Evolutionary conservation across 148 eudicot genomes (phyloP), one percentile per base, ranked within the genome.

Genomic region (Amaranthus cruentus): DNA sequence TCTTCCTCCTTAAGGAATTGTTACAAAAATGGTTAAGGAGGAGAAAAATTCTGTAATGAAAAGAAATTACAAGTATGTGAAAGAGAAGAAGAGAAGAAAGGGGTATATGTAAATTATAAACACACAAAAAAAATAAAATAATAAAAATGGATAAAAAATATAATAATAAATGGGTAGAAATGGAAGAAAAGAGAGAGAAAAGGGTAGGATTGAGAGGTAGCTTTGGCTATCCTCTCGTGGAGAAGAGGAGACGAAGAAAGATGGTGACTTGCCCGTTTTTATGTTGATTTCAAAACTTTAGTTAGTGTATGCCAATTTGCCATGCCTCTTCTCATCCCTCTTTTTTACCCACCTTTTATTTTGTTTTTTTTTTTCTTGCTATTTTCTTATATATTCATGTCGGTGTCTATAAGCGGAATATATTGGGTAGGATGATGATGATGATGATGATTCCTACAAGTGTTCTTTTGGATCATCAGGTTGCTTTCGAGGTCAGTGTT

Each of bases 221-320:
- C 75, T 77, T 85, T 79, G 84, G 85, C 84, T 87, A 85, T 85
- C 91, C 89, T 87, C 87, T 84, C 81, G 81, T 76, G 86, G 71
- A 80, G 77, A 84, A 78, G 84, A 76, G 80, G 74, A 82, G 90
- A 83, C 80, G 84, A 83, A 62, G 84, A 84, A 85, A 81, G 92
- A 81, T 85, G 87, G 85, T 79, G 87, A 83, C 81, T 75, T 74
- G 75, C 81, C 82, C 53, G 75, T 73, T 80, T 80, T 80, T 70
- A 76, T 61, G 60, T 83, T 69, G 28, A 55, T 79, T 82, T 70
- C 67, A 54, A 80, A 70, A 66, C 3, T 48, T 44, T 9, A 46
- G 64, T 44, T 9, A 46, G 64, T 9, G 63, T 54, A 38, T 67
- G 38, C 38, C 38, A 28, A 28, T 28, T 28, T 28, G 38, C 38